Base-by-base conservation (phyloP, 169 alveolate species). In the Theileria equi region DNA sequence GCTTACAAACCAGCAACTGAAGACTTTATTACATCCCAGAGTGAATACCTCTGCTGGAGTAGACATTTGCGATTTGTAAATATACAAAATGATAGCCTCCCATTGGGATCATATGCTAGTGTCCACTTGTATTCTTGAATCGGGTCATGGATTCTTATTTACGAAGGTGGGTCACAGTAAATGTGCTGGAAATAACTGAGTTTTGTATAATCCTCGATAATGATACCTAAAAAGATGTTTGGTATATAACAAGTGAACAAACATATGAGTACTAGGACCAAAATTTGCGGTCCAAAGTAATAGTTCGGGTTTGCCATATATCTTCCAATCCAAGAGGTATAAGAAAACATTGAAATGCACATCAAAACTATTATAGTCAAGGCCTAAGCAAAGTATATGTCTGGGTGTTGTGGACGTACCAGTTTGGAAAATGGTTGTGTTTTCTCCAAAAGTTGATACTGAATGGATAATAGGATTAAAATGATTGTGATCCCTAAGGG, bases 271-370 rank as follows among this genome's bases (percentile, higher is more conserved):
- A 58, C 31, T 67, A 77, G 31, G 19, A 77, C 31, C 2, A 59
- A n/a, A 23, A 77, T 19, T 50, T 77, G 86, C 2, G 86, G 74
- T 34, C 58, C 74, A 54, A 77, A 77, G 77, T 49, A 67, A 76
- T 66, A 67, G 70, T 77, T 77, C 25, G 86, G 82, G 43, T 77
- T 77, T 21, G 81, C 81, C 29, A 67, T 67, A 50, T 65, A 47
- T 25, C 76, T 35, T 8, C 70, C 81, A 3, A 60, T 72, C 81
- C 86, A 77, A 26, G 64, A 17, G 40, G 58, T 32, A 48, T 60
- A 58, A 4, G 74, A 55, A 49, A 59, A 19, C 61, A 77, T 53
- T 10, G 81, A 55, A 54, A 77, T 36, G 32, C 31, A 19, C 38
- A 66, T 25, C 11, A 63, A 54, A 32, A 55, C 69, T 13, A 77